phyloP scores from a whole-genome alignment of 345 rosid species.

The Hibiscus tridactylites region DNA sequence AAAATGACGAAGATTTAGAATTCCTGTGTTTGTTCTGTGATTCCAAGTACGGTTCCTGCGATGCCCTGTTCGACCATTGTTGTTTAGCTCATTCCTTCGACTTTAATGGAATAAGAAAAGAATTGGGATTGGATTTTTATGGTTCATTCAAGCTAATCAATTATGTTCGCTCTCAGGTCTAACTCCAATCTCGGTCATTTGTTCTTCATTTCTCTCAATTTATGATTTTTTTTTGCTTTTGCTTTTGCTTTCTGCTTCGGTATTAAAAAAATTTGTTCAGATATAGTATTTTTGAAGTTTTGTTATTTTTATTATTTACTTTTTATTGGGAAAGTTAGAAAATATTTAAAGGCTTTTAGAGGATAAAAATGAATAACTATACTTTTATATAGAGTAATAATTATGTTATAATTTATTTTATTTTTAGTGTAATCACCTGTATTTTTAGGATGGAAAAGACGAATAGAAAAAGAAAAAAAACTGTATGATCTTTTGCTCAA shows the following conservation, averaged over 20 bases:
- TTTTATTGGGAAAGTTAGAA: background rate
- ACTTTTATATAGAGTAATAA: background rate
- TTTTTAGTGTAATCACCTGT: background rate
- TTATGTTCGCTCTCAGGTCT: constrained; percentile 72
- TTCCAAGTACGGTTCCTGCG: constrained; percentile 37
- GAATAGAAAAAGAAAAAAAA: background rate
- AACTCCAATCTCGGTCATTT: background rate
- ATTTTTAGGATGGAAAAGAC: too few species aligned
- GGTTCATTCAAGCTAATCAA: constrained; percentile 75
- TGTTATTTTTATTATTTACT: background rate
- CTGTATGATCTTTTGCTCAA: background rate
- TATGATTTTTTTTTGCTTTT: background rate
- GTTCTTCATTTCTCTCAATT: background rate
- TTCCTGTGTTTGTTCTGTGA: constrained; percentile 68
- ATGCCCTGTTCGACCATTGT: constrained; percentile 58
- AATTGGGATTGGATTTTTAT: constrained; percentile 60
- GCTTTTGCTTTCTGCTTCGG: too few species aligned
- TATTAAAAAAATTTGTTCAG: background rate
- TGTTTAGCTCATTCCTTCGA: constrained; percentile 43
- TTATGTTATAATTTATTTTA: background rate
- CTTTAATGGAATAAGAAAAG: constrained; percentile 40
- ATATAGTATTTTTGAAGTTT: background rate
- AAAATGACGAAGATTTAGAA: constrained; percentile 21
- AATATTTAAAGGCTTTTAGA: background rate
- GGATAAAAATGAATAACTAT: background rate